Evolutionary conservation across 202 grass and related monocot genomes (phyloP).

Genomic region (Saccharum hybrid): DNA sequence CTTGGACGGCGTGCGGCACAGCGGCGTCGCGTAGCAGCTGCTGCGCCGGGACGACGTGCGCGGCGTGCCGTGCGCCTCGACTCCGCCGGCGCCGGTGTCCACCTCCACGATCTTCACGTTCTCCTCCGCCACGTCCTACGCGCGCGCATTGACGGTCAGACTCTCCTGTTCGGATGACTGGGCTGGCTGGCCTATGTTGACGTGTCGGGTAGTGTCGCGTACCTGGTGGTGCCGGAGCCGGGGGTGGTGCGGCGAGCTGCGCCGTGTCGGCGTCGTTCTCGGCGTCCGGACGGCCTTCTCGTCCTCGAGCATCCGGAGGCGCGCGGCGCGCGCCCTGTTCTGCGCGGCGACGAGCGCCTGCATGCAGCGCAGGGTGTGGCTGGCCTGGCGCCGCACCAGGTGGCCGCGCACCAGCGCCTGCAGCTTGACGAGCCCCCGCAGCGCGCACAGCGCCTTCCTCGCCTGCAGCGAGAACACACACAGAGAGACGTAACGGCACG

Average conservation of each 20-base stretch:
- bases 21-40: slow-evolving; percentile 73
- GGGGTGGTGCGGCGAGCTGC: slow-evolving; percentile 64
- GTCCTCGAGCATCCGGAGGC: slow-evolving; percentile 61
- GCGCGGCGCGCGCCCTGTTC: slow-evolving; percentile 55
- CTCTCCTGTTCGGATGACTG: no score
- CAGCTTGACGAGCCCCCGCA: slow-evolving; percentile 79
- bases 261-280: slow-evolving; percentile 47
- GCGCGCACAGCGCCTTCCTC: slow-evolving; percentile 83
- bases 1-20: slow-evolving; percentile 55
- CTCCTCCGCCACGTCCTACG: slow-evolving; percentile 38
- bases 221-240: slow-evolving; percentile 47
- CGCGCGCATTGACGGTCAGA: neutral
- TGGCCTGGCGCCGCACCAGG: slow-evolving; percentile 80
- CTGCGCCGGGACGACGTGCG: slow-evolving; percentile 41
- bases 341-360: slow-evolving; percentile 86
- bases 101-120: slow-evolving; percentile 70
- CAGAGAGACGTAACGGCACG: neutral
- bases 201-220: no score
- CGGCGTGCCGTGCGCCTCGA: slow-evolving; percentile 53
- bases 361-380: slow-evolving; percentile 80
- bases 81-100: slow-evolving; percentile 47
- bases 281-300: slow-evolving; percentile 47
- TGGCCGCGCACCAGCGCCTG: slow-evolving; percentile 88
- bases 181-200: no score
- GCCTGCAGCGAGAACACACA: slow-evolving; percentile 46